Evolutionary conservation across 768 basidiomycete genomes (phyloP).

Genomic region (Sporobolomyces pararoseus): DNA sequence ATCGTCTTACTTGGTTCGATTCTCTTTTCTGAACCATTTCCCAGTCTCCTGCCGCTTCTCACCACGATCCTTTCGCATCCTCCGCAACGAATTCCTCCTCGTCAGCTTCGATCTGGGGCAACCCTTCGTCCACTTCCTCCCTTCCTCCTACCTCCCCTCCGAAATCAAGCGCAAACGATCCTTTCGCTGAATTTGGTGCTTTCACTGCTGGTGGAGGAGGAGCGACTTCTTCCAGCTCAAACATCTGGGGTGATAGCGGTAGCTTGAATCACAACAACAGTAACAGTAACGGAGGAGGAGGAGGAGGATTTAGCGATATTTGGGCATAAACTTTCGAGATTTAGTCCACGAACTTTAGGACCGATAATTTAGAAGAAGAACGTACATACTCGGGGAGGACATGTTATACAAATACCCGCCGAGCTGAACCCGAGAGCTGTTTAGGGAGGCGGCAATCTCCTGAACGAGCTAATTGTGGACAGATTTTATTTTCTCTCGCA

Average conservation of each 20-base stretch:
- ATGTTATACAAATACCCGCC: no score
- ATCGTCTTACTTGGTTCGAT: not conserved
- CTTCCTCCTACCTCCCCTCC: not conserved
- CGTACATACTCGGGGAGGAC: no score
- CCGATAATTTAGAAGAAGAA: no score
- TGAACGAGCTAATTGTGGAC: no score
- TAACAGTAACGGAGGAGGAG: not conserved
- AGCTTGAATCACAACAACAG: not conserved
- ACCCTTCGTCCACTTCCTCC: not conserved
- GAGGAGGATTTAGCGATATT: conserved; percentile 34
- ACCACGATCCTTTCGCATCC: conserved; percentile 5
- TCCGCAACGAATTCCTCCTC: not conserved
- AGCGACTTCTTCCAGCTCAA: not conserved
- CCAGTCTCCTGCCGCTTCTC: not conserved
- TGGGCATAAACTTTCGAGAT: conserved; percentile 11
- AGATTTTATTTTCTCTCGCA: no score
- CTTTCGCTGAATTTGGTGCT: conserved; percentile 37
- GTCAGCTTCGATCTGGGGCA: conserved; percentile 29
- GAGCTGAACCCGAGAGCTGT: no score
- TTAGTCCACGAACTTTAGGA: no score
- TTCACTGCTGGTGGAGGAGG: conserved; percentile 21
- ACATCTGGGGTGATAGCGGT: conserved; percentile 13
- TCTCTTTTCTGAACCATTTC: not conserved
- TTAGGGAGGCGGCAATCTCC: no score
- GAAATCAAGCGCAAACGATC: conserved; percentile 12